Conservation (phyloP, 2,329 filamentous ascomycete genomes). For the Juglanconis oblonga region DNA sequence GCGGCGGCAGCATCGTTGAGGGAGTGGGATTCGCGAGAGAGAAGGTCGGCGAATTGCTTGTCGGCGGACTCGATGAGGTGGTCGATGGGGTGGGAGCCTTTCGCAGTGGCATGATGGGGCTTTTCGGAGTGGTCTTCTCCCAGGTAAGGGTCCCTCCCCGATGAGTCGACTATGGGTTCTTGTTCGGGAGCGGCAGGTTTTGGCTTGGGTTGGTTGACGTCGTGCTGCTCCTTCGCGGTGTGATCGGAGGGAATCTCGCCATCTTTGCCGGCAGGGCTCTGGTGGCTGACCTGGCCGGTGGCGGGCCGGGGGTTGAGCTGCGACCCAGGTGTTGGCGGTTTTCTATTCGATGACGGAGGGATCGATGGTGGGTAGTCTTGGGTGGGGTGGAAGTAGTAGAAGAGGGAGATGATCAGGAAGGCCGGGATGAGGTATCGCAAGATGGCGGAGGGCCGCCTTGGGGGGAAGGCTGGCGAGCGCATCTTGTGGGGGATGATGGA, state of each 20-base stretch:
- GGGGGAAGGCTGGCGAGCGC: constrained; percentile 37
- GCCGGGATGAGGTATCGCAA: constrained; percentile 35
- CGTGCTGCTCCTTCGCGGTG: constrained; percentile 13
- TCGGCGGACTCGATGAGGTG: constrained; percentile 46
- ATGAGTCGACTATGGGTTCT: constrained; percentile 5
- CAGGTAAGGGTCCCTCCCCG: not conserved
- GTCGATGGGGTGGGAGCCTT: constrained; percentile 45
- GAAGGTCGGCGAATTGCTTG: constrained; percentile 36
- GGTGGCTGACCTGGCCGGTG: constrained; percentile 6
- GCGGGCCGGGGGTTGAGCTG: not conserved
- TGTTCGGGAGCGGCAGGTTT: not conserved
- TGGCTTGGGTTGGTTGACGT: constrained; percentile 6
- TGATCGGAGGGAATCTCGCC: constrained; percentile 6
- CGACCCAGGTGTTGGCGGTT: not conserved
- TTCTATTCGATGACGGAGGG: not conserved
- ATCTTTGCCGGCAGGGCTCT: constrained; percentile 13
- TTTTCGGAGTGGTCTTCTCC: constrained; percentile 6
- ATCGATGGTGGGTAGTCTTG: not conserved
- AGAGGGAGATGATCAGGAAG: constrained; percentile 28
- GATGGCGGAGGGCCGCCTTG: constrained; percentile 37
- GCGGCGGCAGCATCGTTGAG: constrained; percentile 50
- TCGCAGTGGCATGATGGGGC: not conserved
- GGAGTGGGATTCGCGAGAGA: constrained; percentile 44
- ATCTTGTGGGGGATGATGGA: constrained; percentile 25
- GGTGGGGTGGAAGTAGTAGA: constrained; percentile 27